Base-by-base conservation (phyloP, 2,329 filamentous ascomycete species). In the Amphichorda felina region DNA sequence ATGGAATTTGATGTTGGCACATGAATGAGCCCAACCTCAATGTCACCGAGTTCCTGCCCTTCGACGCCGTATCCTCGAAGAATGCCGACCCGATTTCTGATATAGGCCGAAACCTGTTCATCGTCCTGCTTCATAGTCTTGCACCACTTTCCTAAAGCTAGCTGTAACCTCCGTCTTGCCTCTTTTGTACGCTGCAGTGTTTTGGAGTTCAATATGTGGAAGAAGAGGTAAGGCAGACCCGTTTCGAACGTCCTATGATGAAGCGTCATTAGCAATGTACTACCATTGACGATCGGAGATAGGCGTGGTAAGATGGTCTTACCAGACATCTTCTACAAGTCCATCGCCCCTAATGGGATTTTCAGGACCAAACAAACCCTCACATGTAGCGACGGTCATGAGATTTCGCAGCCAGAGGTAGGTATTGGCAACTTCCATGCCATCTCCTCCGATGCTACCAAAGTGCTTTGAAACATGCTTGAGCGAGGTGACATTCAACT, bases 331-430 rank as follows among this genome's bases (percentile, higher is more conserved):
- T 7, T 62, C 46, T 2, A 60, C 36, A 4, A 66, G 41, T 4
- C 51, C 45, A 8, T 63, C 42, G 3, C 46, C 33, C 16, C 46
- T 50, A 30, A 64, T 48, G 0, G 65, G 61, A 35, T 67, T 68
- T 8, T 61, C 42, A 1, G 56, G 50, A 3, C 66, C 66, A 33
- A 57, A 66, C 22, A 71, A 43, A 1, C 57, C 55, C 14, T 50
- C 42, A 14, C 50, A 49, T 0, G 59, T 60, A 1, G 62, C 58
- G 13, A 53, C 39, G 8, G 59, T 59, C 34, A 65, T 50, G 3
- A 53, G 39, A 2, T 55, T 37, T 7, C 57, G 50, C 3, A 64
- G 30, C 61, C 60, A 67, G 1, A 46, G 16, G 38, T 50, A 66
- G 2, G 63, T 34, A 14, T 59, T 51, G 1, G 51, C 41, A 6